Evolutionary conservation across 2,329 filamentous ascomycete genomes (phyloP).

Genomic region (Phyllosticta ampelicida): DNA sequence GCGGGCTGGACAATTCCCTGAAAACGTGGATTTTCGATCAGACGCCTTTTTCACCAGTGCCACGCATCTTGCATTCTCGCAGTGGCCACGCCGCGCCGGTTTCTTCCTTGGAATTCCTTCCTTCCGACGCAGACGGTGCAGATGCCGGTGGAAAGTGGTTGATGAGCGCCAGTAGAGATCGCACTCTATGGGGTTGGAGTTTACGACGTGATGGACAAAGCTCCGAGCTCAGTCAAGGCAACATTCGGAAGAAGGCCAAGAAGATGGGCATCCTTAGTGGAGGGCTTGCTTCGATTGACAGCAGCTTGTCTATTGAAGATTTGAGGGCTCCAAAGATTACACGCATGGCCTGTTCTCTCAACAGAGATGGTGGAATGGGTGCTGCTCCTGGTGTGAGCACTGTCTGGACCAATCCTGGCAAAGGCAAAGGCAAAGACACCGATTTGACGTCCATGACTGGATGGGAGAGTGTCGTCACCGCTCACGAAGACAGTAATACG

Average conservation of each 20-base stretch:
- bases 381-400: constrained; percentile 65
- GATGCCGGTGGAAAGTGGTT: constrained; percentile 90
- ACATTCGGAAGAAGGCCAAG: constrained; percentile 77
- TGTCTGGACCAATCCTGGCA: constrained; percentile 68
- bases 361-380: constrained; percentile 89
- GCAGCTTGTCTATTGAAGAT: constrained; percentile 53
- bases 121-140: constrained; percentile 77
- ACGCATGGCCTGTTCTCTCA: constrained; percentile 80
- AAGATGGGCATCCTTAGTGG: constrained; percentile 64
- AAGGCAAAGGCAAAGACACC: constrained; percentile 19
- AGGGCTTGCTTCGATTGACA: constrained; percentile 46
- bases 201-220: constrained; percentile 89
- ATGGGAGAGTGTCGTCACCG: constrained; percentile 95
- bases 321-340: constrained; percentile 89
- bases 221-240: constrained; percentile 83
- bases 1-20: constrained; percentile 83
- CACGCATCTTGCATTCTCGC: constrained; percentile 72
- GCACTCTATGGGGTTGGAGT: constrained; percentile 95
- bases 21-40: constrained; percentile 97
- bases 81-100: constrained; percentile 84
- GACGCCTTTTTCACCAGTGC: constrained; percentile 76
- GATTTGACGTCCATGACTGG: constrained; percentile 52
- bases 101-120: constrained; percentile 72
- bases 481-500: constrained; percentile 72
- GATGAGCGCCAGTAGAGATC: constrained; percentile 76